Evolutionary conservation across 169 alveolate species (phyloP).

Genomic region (Miamiensis avidus): DNA sequence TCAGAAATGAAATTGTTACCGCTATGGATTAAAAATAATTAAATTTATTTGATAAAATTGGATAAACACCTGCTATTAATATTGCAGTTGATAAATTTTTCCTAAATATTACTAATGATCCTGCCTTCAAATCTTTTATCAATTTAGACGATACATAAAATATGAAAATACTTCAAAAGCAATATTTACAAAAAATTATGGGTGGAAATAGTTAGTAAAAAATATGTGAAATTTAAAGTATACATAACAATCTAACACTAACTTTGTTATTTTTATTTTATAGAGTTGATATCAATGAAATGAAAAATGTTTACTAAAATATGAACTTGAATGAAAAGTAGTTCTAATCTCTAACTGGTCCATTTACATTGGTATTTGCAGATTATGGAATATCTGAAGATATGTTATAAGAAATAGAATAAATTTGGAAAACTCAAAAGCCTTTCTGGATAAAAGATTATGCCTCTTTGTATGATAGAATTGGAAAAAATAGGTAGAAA

Average conservation of each 20-base stretch:
- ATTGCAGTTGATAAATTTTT: background rate
- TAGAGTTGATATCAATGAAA: too few relatives aligned
- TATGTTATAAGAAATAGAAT: too few relatives aligned
- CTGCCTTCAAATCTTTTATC: background rate
- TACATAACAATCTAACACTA: too few relatives aligned
- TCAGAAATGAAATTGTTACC: background rate
- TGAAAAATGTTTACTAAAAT: too few relatives aligned
- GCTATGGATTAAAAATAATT: background rate
- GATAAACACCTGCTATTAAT: background rate
- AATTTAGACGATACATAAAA: background rate
- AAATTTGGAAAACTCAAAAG: background rate
- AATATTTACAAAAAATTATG: too few relatives aligned
- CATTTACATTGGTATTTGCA: too few relatives aligned
- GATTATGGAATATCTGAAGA: background rate
- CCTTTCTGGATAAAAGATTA: background rate
- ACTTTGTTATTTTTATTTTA: too few relatives aligned
- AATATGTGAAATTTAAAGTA: too few relatives aligned
- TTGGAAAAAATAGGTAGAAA: background rate
- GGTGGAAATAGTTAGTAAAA: background rate
- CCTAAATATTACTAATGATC: background rate
- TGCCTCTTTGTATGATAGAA: background rate
- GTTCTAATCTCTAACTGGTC: too few relatives aligned
- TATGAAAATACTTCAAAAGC: background rate
- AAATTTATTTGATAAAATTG: background rate
- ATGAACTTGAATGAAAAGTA: too few relatives aligned